Percentiles rank a stretch among this genome's conserved stretches.
These are phyloP conservation scores for Quercus rubra DNA, from an alignment of 306 rosid species.

Conservation along the genomic window DNA sequence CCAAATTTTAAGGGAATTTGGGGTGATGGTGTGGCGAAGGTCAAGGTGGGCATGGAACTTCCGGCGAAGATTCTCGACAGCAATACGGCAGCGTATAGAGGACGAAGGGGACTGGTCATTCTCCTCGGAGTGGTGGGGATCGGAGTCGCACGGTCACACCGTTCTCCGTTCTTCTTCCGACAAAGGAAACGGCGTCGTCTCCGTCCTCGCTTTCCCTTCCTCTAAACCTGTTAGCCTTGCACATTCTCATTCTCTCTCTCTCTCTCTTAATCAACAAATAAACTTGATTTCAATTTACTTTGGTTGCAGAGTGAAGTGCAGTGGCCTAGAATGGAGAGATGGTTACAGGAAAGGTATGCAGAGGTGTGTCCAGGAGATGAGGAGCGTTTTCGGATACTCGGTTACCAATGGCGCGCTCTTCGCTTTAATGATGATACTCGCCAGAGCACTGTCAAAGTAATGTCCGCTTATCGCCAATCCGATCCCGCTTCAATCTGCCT, in stretches of 20 bases:
- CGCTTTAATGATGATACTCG: conserved; percentile 80
- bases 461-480: conserved; percentile 51
- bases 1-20: neutral
- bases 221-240: conserved; percentile 62
- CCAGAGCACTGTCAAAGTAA: conserved; percentile 76
- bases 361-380: conserved; percentile 41
- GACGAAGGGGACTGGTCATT: conserved; percentile 95
- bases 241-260: neutral
- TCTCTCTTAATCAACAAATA: neutral
- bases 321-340: conserved; percentile 60
- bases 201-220: conserved; percentile 70
- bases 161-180: conserved; percentile 72
- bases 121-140: conserved; percentile 93
- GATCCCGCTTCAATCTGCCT: conserved; percentile 51
- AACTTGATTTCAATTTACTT: too few species aligned
- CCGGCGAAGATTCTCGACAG: conserved; percentile 59
- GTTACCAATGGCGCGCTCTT: conserved; percentile 91
- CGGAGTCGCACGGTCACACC: conserved; percentile 39
- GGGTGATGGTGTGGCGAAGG: conserved; percentile 46
- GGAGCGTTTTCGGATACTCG: conserved; percentile 59
- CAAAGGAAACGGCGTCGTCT: conserved; percentile 78
- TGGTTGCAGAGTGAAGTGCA: conserved; percentile 42
- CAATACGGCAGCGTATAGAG: conserved; percentile 41
- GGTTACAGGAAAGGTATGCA: conserved; percentile 63
- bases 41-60: conserved; percentile 9